These are phyloP conservation scores for Schizonepeta tenuifolia DNA, from an alignment of 257 asterid genomes.

Conservation along the genomic window DNA sequence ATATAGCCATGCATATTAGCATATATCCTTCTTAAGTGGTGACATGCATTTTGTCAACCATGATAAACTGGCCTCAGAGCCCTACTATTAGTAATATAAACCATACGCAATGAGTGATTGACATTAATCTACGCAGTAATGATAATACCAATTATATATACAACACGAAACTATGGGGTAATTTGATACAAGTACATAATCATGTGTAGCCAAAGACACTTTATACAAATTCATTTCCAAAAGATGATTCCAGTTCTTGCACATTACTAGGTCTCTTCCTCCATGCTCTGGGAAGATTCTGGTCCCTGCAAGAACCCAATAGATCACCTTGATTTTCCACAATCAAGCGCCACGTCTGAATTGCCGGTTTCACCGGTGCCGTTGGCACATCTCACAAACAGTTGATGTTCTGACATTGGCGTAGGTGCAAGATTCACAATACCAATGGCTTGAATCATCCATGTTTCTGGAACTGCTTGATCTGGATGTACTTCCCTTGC, in stretches of 20 bases:
- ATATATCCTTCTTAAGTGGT: too few species aligned
- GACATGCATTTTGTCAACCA: too few species aligned
- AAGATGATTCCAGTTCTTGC: background rate
- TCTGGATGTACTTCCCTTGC: conserved; percentile 64
- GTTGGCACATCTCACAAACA: conserved; percentile 76
- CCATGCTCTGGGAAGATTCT: background rate
- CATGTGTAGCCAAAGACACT: conserved; percentile 21
- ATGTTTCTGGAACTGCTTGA: conserved; percentile 60
- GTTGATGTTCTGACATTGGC: conserved; percentile 62
- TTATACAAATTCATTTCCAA: conserved; percentile 20
- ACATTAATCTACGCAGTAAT: conserved; percentile 3
- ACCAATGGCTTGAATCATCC: conserved; percentile 74
- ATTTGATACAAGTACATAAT: conserved; percentile 30
- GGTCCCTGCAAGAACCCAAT: background rate
- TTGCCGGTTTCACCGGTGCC: conserved; percentile 43
- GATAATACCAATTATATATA: conserved; percentile 34
- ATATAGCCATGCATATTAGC: too few species aligned
- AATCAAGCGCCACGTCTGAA: background rate
- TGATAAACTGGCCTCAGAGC: too few species aligned
- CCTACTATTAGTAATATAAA: background rate
- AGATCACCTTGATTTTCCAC: conserved; percentile 9
- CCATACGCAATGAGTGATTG: background rate
- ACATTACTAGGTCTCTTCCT: background rate
- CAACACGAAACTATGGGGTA: conserved; percentile 22
- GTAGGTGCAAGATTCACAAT: conserved; percentile 72